A percentile compares a stretch with the other conserved stretches of the same genome.
Conservation (phyloP, 176 grass and related monocot species). For the Avena atlantica region DNA sequence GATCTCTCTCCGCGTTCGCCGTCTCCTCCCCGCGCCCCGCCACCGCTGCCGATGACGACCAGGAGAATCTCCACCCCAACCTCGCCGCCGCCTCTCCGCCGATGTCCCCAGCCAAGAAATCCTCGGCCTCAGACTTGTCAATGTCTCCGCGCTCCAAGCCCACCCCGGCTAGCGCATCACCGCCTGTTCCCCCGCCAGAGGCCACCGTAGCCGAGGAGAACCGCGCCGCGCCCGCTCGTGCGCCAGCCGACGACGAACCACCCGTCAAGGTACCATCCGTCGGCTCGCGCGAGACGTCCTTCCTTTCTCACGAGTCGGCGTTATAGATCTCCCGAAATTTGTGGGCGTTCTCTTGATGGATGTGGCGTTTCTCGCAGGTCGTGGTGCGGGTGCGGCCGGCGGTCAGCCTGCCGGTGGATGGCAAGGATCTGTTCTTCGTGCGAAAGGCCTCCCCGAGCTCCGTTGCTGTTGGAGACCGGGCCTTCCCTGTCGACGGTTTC, state of each 20-base stretch:
- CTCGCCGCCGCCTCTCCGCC: conserved; percentile 26
- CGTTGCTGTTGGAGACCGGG: conserved; percentile 68
- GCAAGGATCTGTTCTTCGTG: conserved; percentile 63
- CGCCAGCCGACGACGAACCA: conserved; percentile 18
- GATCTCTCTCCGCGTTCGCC: conserved; percentile 46
- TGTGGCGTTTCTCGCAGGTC: conserved; percentile 38
- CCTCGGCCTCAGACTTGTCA: not conserved
- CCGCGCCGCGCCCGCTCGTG: not conserved
- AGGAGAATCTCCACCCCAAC: conserved; percentile 65
- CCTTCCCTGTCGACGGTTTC: conserved; percentile 70
- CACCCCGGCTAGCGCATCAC: not conserved
- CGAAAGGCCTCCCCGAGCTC: conserved; percentile 46
- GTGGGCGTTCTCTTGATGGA: conserved; percentile 1
- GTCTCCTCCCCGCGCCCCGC: conserved; percentile 32
- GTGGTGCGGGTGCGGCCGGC: conserved; percentile 60
- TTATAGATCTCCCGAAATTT: not conserved
- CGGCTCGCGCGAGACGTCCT: not conserved
- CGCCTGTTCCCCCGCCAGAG: not conserved
- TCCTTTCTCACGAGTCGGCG: not conserved
- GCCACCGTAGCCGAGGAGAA: conserved; percentile 2
- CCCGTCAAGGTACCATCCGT: conserved; percentile 46
- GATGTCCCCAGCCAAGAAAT: conserved; percentile 41
- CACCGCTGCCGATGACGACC: conserved; percentile 9
- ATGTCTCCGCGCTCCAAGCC: conserved; percentile 37
- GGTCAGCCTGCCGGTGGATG: conserved; percentile 44